phyloP scores from a whole-genome alignment of 2,329 filamentous ascomycete species.

The Alternaria gaisen region DNA sequence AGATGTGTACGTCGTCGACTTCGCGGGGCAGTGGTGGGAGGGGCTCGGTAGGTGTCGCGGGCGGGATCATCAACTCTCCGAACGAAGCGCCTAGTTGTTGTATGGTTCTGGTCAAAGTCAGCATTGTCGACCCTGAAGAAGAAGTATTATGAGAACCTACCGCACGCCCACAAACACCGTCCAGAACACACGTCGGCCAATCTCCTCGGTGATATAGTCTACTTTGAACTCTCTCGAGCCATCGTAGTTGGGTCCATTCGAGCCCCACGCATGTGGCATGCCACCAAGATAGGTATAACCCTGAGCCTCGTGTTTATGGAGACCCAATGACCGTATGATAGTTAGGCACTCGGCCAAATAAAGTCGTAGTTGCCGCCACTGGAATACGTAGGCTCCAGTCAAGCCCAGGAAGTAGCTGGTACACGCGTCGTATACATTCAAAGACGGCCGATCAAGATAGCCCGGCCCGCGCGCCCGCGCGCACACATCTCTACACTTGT shows the following conservation, averaged over 20 bases:
- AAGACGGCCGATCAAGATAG: constrained; percentile 62
- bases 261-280: constrained; percentile 46
- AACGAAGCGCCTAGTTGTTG: constrained; percentile 78
- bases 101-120: constrained; percentile 67
- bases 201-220: constrained; percentile 60
- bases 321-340: constrained; percentile 72
- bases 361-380: constrained; percentile 71
- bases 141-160: constrained; percentile 49
- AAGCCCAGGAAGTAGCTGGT: constrained; percentile 80
- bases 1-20: constrained; percentile 84
- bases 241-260: constrained; percentile 48
- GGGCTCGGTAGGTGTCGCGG: constrained; percentile 76
- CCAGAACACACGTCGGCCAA: constrained; percentile 77
- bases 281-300: constrained; percentile 51
- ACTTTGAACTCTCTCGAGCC: constrained; percentile 49
- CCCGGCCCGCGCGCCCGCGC: constrained; percentile 70
- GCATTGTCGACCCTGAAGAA: neutral
- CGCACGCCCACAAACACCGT: constrained; percentile 78
- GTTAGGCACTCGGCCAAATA: constrained; percentile 78
- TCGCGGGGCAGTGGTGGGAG: constrained; percentile 83
- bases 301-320: constrained; percentile 64
- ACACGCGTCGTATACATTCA: constrained; percentile 69
- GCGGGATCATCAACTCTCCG: constrained; percentile 76
- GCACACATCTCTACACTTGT: constrained; percentile 75
- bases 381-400: constrained; percentile 71